Base-by-base conservation (phyloP, 495 filamentous ascomycete species). In the Aspergillus sparsus region DNA sequence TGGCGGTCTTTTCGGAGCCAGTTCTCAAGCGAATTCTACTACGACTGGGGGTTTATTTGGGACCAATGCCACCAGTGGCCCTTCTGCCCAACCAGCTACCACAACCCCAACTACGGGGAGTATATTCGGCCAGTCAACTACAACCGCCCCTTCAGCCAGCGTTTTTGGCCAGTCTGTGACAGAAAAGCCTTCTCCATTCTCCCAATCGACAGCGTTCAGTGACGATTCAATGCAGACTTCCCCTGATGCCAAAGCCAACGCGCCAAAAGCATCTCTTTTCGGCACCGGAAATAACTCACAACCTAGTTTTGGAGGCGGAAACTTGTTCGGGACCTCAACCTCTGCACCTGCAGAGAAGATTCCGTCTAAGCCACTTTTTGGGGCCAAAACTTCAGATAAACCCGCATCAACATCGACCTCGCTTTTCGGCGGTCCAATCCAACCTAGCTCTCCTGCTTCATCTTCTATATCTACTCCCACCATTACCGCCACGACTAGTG, bases 171-270 rank as follows among this genome's bases (percentile, higher is more conserved):
- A 65, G 55, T 53, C 66, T 16, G 61, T 51, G 34, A 27, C 62
- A n/a, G 55, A 58, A 18, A 73, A 70, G 51, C 63, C 66, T 13
- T 57, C 63, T 51, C 44, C 61, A 32, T 70, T 72, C 37, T 59
- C 64, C 2, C 64, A 72, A 39, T 68, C 66, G 39, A 54, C 63
- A 32, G 66, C 65, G 16, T 57, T 69, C 49, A 62, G 60, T 12
- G 60, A 62, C 32, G 77, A 79, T 36, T 75, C 71, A 12, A 80
- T 80, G 77, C 74, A 77, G 61, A 78, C 68, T 18, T 80, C 75
- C 5, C 74, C 74, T 7, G 77, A 78, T 39, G 58, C 67, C 13
- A 78, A 79, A 57, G 62, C 51, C 18, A 37, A 52, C n/a, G 55
- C 53, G 16, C 62, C 64, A 12, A 67, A 67, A 46, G 34, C 62